Base-by-base conservation (phyloP, 768 basidiomycete genomes). In the Kwoniella botswanensis region DNA sequence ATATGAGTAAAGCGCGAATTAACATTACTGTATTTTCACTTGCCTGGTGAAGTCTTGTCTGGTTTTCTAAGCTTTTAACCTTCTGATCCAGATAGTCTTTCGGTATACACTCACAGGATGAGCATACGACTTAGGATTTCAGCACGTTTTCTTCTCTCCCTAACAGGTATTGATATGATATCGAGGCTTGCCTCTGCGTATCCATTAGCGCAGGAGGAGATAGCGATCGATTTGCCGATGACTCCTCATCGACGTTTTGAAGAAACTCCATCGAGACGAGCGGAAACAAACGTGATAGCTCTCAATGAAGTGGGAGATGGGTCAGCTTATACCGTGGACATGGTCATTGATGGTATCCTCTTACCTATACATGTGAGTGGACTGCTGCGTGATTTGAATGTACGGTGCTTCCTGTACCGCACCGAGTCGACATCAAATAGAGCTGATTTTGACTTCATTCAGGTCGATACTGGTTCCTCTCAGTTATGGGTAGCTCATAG, bases 401-500 rank as follows among this genome's bases (percentile, higher is more conserved):
- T 10, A 10, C 26, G 13, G 18, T 42, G n/a, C 1, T 13, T 35
- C 35, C 1, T 35, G 1, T 6, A 35, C 7, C 35, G 35, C 35
- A 6, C 35, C 35, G 7, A 1, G 6, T 35, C 35, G 6, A 35
- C 6, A 35, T n/a, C n/a, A n/a, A n/a, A n/a, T n/a, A n/a, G n/a
- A n/a, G n/a, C n/a, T n/a, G n/a, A n/a, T n/a, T n/a, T n/a, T n/a
- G n/a, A n/a, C n/a, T n/a, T n/a, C n/a, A n/a, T n/a, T n/a, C n/a
- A n/a, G 63, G 26, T 64, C 44, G 63, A 64, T 21, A 64, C 63
- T 26, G 53, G 63, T 6, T 52, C 63, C 5, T 64, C 63, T 0
- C 24, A 35, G 13, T 24, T 54, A 46, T 64, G 63, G 63, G 63
- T 41, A 54, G 63, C 63, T n/a, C 63, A 64, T 13, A 52, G 17